These are phyloP conservation scores for Xylariaceae sp. DNA, from an alignment of 2,329 filamentous ascomycete species.

Conservation along the genomic window DNA sequence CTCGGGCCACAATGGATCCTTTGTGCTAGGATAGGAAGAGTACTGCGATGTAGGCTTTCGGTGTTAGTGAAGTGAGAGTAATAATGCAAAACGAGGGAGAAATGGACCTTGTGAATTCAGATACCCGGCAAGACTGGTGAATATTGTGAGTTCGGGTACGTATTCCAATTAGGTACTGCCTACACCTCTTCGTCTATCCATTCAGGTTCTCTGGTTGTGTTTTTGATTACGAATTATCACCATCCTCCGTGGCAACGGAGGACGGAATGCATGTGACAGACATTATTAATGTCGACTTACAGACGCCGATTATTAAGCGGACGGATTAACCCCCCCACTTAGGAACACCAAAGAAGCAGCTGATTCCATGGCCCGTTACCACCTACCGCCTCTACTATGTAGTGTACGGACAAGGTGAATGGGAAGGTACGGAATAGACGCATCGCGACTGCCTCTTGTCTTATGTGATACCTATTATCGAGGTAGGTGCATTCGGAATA, in stretches of 20 bases:
- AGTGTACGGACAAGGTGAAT: too few relatives aligned
- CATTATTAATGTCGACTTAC: neutral
- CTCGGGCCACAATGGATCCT: constrained; percentile 2
- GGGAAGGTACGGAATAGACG: too few relatives aligned
- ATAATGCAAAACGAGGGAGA: constrained; percentile 3
- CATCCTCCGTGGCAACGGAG: too few relatives aligned
- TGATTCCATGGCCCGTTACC: too few relatives aligned
- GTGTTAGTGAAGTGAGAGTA: constrained; percentile 1
- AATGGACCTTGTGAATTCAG: neutral
- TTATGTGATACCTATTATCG: too few relatives aligned
- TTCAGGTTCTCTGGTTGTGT: neutral
- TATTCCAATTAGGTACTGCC: neutral
- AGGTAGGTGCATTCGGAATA: too few relatives aligned
- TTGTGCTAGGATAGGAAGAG: constrained; percentile 11
- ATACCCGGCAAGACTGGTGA: neutral
- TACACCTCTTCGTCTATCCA: neutral
- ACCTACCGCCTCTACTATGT: too few relatives aligned
- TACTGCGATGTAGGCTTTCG: constrained; percentile 4
- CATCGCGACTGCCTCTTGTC: too few relatives aligned
- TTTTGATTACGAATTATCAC: too few relatives aligned
- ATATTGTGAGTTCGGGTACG: neutral
- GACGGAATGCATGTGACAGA: neutral
- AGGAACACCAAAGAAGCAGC: too few relatives aligned
- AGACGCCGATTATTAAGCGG: neutral
- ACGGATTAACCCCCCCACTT: neutral